Conservation (phyloP, 1,139 yeast species). For the Pichia sp. region DNA sequence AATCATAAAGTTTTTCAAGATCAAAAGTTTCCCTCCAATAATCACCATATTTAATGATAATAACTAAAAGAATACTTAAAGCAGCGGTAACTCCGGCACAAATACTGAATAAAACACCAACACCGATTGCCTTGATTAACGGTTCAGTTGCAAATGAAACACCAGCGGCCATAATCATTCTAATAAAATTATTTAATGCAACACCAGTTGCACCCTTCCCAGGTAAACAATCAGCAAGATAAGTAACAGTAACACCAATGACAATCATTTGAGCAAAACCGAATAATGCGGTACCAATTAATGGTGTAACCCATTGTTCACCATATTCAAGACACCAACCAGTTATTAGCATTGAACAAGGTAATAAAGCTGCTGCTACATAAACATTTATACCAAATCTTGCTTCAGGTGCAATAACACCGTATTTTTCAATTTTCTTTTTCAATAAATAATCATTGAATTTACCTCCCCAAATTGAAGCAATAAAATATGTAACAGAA, state of each 20-base stretch:
- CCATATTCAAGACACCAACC: constrained; percentile 76
- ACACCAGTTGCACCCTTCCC: constrained; percentile 89
- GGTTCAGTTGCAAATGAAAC: constrained; percentile 78
- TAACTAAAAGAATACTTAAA: constrained; percentile 39
- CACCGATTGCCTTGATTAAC: constrained; percentile 52
- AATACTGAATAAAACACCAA: constrained; percentile 66
- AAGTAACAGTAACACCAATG: constrained; percentile 76
- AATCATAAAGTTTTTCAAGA: constrained; percentile 50
- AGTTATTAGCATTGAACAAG: constrained; percentile 62
- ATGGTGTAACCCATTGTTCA: constrained; percentile 68
- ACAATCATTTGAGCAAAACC: constrained; percentile 84
- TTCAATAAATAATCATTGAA: constrained; percentile 66
- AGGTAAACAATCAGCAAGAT: constrained; percentile 77
- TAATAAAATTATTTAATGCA: constrained; percentile 68
- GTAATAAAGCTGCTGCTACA: constrained; percentile 54
- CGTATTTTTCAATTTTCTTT: constrained; percentile 50
- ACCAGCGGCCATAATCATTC: constrained; percentile 69
- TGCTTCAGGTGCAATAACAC: constrained; percentile 67
- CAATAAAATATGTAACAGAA: constrained; percentile 68
- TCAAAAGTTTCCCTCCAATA: constrained; percentile 63
- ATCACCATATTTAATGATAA: constrained; percentile 54
- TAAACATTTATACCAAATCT: constrained; percentile 72
- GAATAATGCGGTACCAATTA: constrained; percentile 72
- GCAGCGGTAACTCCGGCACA: constrained; percentile 49
- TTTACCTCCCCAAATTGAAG: constrained; percentile 70